Evolutionary conservation across 306 rosid genomes (phyloP).

Genomic region (Clitoria ternatea): DNA sequence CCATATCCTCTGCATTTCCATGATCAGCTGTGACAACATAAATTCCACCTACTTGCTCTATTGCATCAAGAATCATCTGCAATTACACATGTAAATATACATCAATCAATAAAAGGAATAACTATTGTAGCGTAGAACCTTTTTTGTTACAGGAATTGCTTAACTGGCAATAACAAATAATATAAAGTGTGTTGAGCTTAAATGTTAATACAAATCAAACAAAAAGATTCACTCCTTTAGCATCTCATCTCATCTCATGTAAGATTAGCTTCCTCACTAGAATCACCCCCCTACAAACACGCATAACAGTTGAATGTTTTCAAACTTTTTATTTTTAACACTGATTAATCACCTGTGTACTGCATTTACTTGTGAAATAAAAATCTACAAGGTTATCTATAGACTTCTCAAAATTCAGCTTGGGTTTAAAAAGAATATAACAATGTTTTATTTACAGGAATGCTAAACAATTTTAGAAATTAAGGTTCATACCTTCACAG

Average conservation of each 20-base stretch:
- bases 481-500: slow-evolving; percentile 66
- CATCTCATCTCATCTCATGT: neutral
- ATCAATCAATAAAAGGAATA: neutral
- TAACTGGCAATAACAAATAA: neutral
- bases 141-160: neutral
- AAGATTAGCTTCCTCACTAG: neutral
- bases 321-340: neutral
- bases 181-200: neutral
- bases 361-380: neutral
- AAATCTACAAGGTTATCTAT: neutral
- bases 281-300: neutral
- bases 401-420: neutral
- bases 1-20: slow-evolving; percentile 99
- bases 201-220: neutral
- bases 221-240: neutral
- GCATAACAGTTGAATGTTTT: neutral
- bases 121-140: neutral
- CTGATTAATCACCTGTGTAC: neutral
- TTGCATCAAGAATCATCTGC: slow-evolving; percentile 88
- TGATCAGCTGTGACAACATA: slow-evolving; percentile 98
- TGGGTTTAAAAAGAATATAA: neutral
- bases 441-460: neutral
- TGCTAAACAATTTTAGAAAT: slow-evolving; percentile 9
- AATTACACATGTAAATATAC: slow-evolving; percentile 10
- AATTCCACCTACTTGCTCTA: slow-evolving; percentile 95